Percentiles rank a stretch among this genome's conserved stretches.
These are phyloP conservation scores for Cutaneotrichosporon spelunceum DNA, from an alignment of 1,284 basidiomycete species.

Conservation along the genomic window DNA sequence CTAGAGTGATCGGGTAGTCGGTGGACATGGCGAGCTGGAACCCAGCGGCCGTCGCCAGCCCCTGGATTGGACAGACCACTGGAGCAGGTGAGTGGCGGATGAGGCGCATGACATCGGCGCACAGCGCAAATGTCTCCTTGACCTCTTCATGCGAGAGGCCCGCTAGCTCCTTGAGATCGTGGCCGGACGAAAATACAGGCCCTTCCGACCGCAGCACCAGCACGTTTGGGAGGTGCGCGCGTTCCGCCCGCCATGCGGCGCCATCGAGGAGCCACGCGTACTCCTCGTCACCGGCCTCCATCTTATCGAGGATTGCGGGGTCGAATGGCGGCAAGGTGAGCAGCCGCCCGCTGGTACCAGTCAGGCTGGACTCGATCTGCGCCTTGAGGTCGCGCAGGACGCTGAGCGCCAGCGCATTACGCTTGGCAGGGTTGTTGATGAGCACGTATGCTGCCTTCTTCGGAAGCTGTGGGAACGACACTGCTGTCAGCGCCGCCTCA, in stretches of 20 bases:
- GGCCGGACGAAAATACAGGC: conserved; percentile 22
- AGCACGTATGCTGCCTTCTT: conserved; percentile 21
- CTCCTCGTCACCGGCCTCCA: conserved; percentile 14
- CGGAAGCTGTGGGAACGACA: conserved; percentile 18
- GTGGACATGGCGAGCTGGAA: conserved; percentile 25
- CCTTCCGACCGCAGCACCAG: conserved; percentile 23
- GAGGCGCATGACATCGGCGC: conserved; percentile 24
- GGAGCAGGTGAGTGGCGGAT: conserved; percentile 21
- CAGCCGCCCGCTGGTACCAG: conserved; percentile 6
- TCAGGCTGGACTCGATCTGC: conserved; percentile 16
- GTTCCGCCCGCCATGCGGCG: conserved; percentile 13
- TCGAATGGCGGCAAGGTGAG: conserved; percentile 16
- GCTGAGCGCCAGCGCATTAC: conserved; percentile 23
- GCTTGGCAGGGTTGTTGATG: conserved; percentile 26
- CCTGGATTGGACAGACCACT: conserved; percentile 21
- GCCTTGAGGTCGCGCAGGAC: conserved; percentile 20
- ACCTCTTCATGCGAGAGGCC: conserved; percentile 20
- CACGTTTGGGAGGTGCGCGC: conserved; percentile 16
- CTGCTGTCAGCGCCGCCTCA: background rate
- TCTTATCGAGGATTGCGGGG: conserved; percentile 16
- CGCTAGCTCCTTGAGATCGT: conserved; percentile 25
- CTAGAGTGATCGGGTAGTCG: conserved; percentile 24
- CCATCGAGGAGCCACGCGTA: conserved; percentile 21
- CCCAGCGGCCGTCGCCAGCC: conserved; percentile 21
- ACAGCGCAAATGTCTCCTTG: conserved; percentile 25